Percentiles rank a stretch among this genome's conserved stretches.
phyloP scores from a whole-genome alignment of 306 rosid species.

The Castanopsis chinensis region DNA sequence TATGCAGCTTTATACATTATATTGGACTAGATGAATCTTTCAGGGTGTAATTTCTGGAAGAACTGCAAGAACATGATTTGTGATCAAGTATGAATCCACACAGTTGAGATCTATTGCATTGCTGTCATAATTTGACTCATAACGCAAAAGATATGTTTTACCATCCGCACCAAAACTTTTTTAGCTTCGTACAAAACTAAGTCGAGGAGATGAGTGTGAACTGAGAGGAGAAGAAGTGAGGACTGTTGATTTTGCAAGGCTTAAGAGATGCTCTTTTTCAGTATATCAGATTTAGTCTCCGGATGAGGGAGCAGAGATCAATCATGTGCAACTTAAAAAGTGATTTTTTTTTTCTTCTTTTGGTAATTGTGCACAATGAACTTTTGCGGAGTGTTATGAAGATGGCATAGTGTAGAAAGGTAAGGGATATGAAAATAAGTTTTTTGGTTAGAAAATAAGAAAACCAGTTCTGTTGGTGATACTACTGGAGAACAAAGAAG shows the following conservation, averaged over 20 bases:
- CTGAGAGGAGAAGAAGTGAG: neutral
- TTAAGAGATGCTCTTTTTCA: neutral
- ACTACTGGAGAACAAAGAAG: neutral
- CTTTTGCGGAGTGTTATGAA: neutral
- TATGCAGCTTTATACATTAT: too few species aligned
- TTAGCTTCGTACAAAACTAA: neutral
- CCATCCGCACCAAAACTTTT: neutral
- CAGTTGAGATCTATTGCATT: neutral
- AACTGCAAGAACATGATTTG: neutral
- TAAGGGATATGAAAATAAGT: neutral
- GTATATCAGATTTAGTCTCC: neutral
- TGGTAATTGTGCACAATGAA: neutral
- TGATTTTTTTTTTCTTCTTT: neutral
- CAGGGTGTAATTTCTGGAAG: neutral
- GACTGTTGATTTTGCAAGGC: neutral
- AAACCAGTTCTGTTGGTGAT: neutral
- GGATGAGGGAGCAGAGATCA: neutral
- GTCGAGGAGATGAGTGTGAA: neutral
- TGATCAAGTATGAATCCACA: neutral
- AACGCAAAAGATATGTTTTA: neutral
- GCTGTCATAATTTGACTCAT: neutral
- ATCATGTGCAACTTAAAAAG: neutral
- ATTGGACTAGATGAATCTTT: neutral
- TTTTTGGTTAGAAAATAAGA: neutral
- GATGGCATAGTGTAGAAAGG: neutral